Conservation (phyloP, 73 alveolate genomes). For the Symbiodinium natans region DNA sequence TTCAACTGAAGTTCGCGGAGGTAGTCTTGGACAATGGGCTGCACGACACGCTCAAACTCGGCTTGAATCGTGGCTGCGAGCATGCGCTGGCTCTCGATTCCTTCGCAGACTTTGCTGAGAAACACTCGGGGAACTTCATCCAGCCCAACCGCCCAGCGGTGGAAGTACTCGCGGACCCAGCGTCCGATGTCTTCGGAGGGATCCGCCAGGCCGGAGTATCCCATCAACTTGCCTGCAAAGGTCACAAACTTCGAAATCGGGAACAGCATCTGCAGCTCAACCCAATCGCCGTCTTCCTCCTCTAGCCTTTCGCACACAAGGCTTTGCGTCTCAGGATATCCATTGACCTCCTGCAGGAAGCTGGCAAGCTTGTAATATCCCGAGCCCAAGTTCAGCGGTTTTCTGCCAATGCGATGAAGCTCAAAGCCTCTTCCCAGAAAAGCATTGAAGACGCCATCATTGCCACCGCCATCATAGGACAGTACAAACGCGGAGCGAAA, state of each 20-base stretch:
- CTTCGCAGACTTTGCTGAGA: background rate
- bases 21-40: background rate
- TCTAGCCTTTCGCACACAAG: background rate
- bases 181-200: background rate
- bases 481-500: constrained; percentile 54
- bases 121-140: background rate
- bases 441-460: constrained; percentile 45
- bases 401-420: constrained; percentile 2
- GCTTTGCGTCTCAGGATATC: background rate
- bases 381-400: constrained; percentile 20
- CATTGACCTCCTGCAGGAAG: constrained; percentile 41
- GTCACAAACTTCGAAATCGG: background rate
- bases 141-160: background rate
- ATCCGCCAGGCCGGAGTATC: constrained; percentile 35
- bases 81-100: constrained; percentile 30
- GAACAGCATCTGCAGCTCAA: background rate
- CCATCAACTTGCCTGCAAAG: constrained; percentile 67
- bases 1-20: background rate
- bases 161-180: constrained; percentile 28
- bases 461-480: constrained; percentile 84
- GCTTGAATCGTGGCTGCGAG: constrained; percentile 54
- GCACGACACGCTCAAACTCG: background rate
- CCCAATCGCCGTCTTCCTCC: background rate
- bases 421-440: constrained; percentile 19
- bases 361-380: constrained; percentile 15